phyloP scores from a whole-genome alignment of 148 eudicot genomes.

The Polygonum maritimum region DNA sequence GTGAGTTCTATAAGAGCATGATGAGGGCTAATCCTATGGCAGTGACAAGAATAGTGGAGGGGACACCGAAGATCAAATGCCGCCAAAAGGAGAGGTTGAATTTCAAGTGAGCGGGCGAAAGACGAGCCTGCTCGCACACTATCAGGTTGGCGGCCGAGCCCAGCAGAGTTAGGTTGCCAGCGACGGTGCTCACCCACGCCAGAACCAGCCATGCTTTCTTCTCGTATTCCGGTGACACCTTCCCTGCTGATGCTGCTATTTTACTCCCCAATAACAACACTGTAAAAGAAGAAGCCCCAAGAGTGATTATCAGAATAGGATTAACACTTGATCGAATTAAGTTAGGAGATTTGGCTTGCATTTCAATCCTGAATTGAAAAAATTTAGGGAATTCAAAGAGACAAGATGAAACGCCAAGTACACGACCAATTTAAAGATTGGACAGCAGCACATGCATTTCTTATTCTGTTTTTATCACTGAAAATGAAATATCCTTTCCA shows the following conservation, averaged over 20 bases:
- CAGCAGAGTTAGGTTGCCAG: slow-evolving; percentile 73
- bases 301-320: no score
- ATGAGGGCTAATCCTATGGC: slow-evolving; percentile 69
- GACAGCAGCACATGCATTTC: no score
- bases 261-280: slow-evolving; percentile 74
- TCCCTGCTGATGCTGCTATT: slow-evolving; percentile 75
- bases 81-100: slow-evolving; percentile 73
- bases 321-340: no score
- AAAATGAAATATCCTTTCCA: no score
- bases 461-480: no score
- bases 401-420: no score
- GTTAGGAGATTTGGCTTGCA: no score
- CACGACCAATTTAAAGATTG: no score
- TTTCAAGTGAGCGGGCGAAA: slow-evolving; percentile 45
- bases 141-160: slow-evolving; percentile 96
- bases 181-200: slow-evolving; percentile 96
- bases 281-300: slow-evolving; percentile 13
- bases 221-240: slow-evolving; percentile 55
- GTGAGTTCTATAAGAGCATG: neutral
- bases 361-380: no score
- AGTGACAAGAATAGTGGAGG: slow-evolving; percentile 78
- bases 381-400: no score
- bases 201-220: slow-evolving; percentile 83
- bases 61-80: slow-evolving; percentile 84
- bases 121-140: slow-evolving; percentile 92